Evolutionary conservation across 805 yeast genomes (phyloP).

Genomic region (Tetrapisispora iriomotensis): DNA sequence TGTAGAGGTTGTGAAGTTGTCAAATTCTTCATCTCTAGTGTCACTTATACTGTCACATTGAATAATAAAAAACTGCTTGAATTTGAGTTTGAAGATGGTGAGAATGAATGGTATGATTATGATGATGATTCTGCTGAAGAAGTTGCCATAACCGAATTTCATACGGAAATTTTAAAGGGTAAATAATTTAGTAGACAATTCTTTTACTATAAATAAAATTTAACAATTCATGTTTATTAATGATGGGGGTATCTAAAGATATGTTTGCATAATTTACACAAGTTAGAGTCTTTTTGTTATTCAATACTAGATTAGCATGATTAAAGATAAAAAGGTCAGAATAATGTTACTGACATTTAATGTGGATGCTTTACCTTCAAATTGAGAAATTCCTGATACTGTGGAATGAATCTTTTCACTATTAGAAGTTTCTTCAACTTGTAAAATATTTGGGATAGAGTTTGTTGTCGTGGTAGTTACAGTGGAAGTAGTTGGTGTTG

Average conservation of each 20-base stretch:
- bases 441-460: conserved; percentile 7
- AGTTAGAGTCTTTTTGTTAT: neutral
- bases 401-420: conserved; percentile 1
- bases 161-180: conserved; percentile 47
- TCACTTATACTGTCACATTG: conserved; percentile 17
- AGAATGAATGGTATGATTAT: conserved; percentile 90
- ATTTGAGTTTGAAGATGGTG: conserved; percentile 48
- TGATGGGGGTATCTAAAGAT: neutral
- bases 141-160: conserved; percentile 68
- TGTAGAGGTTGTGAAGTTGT: conserved; percentile 74
- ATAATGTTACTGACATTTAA: neutral
- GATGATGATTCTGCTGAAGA: conserved; percentile 77
- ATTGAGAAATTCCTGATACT: conserved; percentile 6
- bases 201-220: neutral
- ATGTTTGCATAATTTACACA: neutral
- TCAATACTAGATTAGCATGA: neutral
- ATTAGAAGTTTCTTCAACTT: conserved; percentile 13
- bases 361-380: conserved; percentile 7
- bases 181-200: conserved; percentile 12
- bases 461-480: neutral
- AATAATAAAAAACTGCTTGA: conserved; percentile 19
- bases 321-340: neutral
- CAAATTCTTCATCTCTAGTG: conserved; percentile 49
- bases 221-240: neutral
- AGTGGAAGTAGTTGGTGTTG: neutral